Evolutionary conservation across 2,329 filamentous ascomycete genomes (phyloP), one percentile per base, ranked within the genome.

Genomic region (Juglanconis juglandina): DNA sequence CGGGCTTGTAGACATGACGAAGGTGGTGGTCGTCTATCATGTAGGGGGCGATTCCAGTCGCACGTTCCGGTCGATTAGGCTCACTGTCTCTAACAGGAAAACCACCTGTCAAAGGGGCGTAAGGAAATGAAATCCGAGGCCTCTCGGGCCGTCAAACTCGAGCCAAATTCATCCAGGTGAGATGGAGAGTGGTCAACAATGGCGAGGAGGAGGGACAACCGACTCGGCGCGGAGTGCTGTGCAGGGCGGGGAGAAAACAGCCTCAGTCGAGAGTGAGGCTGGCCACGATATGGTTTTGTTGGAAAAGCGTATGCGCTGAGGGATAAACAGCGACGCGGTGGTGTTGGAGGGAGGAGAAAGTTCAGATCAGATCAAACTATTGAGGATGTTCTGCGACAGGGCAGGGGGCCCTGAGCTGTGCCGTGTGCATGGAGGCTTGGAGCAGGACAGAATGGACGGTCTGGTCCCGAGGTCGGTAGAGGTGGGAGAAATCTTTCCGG

Each of bases 11-110:
- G 75, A 76, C 80, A 83, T 82, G 60, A 65, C 72, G 67, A 48
- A 57, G 46, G 59, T 64, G 50, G 62, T 48, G 42, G 47, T 59
- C 14, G 42, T 10, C n/a, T 24, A 1, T 34, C 17, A 42, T 46
- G 65, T 66, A 58, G 13, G 64, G 69, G 68, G 78, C 78, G 77
- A 80, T 71, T 72, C 76, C 77, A 78, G 77, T 76, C 75, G 76
- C 76, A 64, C 52, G 34, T 24, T 39, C 30, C 34, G 51, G 63
- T 56, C 63, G 62, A 70, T 66, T 66, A 64, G 66, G 44, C 57
- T 58, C 53, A 65, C 65, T 63, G 65, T 66, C 8, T 48, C 17
- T 9, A 6, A 47, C 46, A 66, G 66, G 59, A 62, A 66, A 68
- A 67, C 68, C 69, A 64, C 64, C 69, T 64, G 68, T 66, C 68